Conservation (phyloP, 495 filamentous ascomycete genomes). For the Penicillium goetzii region DNA sequence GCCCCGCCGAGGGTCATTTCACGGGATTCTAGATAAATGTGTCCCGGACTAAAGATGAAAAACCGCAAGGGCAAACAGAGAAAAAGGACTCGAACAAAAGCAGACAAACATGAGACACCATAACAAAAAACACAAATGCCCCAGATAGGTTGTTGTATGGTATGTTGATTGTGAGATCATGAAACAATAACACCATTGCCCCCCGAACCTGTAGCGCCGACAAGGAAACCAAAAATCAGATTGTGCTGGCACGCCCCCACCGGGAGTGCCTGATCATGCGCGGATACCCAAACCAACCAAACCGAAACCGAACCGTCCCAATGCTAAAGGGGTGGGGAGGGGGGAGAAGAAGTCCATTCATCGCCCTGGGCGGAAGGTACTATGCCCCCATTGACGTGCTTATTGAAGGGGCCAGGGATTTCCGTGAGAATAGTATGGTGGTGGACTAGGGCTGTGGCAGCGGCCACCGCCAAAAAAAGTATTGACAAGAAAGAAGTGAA, state of each 20-base stretch:
- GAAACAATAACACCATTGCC: slow-evolving; percentile 7
- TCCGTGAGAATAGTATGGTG: neutral
- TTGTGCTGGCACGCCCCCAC: slow-evolving; percentile 6
- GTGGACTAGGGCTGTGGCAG: neutral
- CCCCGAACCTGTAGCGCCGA: slow-evolving; percentile 22
- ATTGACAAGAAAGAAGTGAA: slow-evolving; percentile 23
- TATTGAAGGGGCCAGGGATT: neutral
- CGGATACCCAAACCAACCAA: slow-evolving; percentile 17
- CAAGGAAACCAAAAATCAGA: slow-evolving; percentile 10
- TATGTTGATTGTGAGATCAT: slow-evolving; percentile 13
- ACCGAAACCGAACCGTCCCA: slow-evolving; percentile 14
- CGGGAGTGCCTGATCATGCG: slow-evolving; percentile 10
- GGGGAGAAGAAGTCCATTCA: neutral
- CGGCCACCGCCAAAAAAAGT: neutral
- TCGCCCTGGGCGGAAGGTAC: slow-evolving; percentile 3
- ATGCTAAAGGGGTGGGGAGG: slow-evolving; percentile 14
- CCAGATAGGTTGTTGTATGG: slow-evolving; percentile 22
- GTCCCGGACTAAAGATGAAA: slow-evolving; percentile 10
- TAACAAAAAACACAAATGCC: slow-evolving; percentile 3
- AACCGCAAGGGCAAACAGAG: neutral
- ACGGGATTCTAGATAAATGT: slow-evolving; percentile 24
- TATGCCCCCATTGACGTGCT: neutral
- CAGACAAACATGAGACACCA: slow-evolving; percentile 2
- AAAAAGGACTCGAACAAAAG: neutral
- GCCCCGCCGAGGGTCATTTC: slow-evolving; percentile 9